phyloP scores from a whole-genome alignment of 208 protist genomes.

The Eutreptiella sp. region DNA sequence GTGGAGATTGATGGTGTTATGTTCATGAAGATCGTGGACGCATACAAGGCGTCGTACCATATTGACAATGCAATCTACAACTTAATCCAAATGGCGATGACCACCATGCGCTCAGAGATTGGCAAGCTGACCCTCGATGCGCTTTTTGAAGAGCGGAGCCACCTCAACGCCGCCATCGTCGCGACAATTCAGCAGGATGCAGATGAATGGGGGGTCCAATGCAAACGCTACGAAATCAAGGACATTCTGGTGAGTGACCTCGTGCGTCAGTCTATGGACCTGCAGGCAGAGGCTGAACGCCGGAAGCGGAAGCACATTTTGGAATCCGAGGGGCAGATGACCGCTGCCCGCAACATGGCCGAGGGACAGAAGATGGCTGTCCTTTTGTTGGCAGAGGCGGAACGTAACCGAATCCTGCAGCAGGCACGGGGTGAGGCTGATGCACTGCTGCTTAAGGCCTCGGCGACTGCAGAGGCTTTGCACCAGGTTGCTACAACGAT shows the following conservation, averaged over 20 bases:
- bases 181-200: slow-evolving; percentile 75
- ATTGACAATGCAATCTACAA: slow-evolving; percentile 91
- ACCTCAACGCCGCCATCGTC: slow-evolving; percentile 84
- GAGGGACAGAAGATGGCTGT: slow-evolving; percentile 70
- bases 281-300: slow-evolving; percentile 89
- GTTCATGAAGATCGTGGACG: slow-evolving; percentile 81
- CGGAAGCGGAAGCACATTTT: slow-evolving; percentile 87
- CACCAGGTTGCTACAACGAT: slow-evolving; percentile 50
- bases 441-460: slow-evolving; percentile 41
- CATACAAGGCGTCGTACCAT: slow-evolving; percentile 79
- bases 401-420: slow-evolving; percentile 50
- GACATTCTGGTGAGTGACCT: slow-evolving; percentile 86
- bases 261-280: slow-evolving; percentile 89
- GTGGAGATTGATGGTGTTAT: slow-evolving; percentile 90
- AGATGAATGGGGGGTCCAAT: slow-evolving; percentile 87
- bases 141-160: slow-evolving; percentile 82
- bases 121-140: slow-evolving; percentile 85
- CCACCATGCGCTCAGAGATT: slow-evolving; percentile 91
- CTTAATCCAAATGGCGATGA: slow-evolving; percentile 89
- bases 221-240: slow-evolving; percentile 90
- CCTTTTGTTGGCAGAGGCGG: slow-evolving; percentile 72
- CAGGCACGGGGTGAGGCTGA: slow-evolving; percentile 23
- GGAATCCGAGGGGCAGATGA: slow-evolving; percentile 81
- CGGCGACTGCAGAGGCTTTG: slow-evolving; percentile 59
- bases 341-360: slow-evolving; percentile 76